phyloP scores from a whole-genome alignment of 2,329 filamentous ascomycete species.

The Penicillium paneum region DNA sequence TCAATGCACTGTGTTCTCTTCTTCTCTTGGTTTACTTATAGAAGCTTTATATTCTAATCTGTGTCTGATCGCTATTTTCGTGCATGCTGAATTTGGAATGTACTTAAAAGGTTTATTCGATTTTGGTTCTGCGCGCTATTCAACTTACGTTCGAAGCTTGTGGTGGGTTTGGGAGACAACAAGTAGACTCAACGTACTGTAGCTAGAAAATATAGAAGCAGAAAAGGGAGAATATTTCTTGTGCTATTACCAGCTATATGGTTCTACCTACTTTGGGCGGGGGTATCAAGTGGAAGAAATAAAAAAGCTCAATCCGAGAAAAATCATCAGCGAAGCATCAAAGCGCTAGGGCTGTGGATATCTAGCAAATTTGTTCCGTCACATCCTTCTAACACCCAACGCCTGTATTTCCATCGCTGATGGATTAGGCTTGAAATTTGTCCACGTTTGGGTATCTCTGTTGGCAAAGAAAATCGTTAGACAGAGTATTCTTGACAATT shows the following conservation, averaged over 20 bases:
- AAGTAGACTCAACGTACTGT: no score
- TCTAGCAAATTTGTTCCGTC: neutral
- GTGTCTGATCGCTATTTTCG: neutral
- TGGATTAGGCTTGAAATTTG: neutral
- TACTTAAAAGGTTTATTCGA: neutral
- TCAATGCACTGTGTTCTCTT: neutral
- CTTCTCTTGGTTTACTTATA: neutral
- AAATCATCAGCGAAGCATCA: neutral
- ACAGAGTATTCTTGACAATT: neutral
- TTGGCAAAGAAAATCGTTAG: neutral
- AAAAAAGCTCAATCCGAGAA: neutral
- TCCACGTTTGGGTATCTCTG: neutral
- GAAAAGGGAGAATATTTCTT: neutral
- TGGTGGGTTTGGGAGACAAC: no score
- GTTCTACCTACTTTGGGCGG: neutral
- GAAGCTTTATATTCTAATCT: neutral
- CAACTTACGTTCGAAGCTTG: neutral
- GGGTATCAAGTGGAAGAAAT: neutral
- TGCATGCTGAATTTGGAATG: neutral
- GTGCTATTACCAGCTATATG: neutral
- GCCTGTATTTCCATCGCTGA: neutral
- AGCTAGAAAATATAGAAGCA: no score
- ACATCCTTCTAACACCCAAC: neutral
- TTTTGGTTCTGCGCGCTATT: neutral
- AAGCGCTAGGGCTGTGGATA: neutral